Evolutionary conservation across 768 basidiomycete genomes (phyloP).

Genomic region (Inosperma sp.): DNA sequence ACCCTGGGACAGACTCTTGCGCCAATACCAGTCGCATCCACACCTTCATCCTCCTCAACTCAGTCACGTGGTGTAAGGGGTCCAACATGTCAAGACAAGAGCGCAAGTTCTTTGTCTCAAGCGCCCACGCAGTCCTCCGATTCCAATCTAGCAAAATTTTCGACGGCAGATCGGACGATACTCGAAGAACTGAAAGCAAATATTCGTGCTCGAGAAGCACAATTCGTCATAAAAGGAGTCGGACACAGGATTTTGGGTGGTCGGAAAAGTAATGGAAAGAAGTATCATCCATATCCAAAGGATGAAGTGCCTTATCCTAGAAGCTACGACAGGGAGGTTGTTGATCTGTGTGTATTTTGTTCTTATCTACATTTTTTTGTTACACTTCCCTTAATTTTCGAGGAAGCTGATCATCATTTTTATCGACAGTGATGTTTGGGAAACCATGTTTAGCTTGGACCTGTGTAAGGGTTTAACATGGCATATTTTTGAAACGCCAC

Average conservation of each 20-base stretch:
- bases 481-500: conserved; percentile 58
- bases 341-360: conserved; percentile 55
- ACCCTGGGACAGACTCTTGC: not conserved
- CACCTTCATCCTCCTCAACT: not conserved
- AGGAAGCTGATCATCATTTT: not conserved
- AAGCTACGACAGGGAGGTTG: conserved; percentile 55
- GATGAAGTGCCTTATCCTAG: conserved; percentile 65
- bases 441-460: conserved; percentile 50
- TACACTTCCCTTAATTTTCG: not conserved
- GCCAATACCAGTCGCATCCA: not conserved
- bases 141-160: conserved; percentile 36
- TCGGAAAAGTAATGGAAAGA: conserved; percentile 36
- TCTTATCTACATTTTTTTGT: not conserved
- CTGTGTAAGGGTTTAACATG: conserved; percentile 57
- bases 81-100: not conserved
- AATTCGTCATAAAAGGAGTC: conserved; percentile 51
- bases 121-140: not conserved
- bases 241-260: conserved; percentile 29
- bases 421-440: conserved; percentile 61
- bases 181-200: conserved; percentile 51
- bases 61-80: conserved; percentile 1
- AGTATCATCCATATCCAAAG: conserved; percentile 50
- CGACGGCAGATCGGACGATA: conserved; percentile 59
- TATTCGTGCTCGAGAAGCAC: conserved; percentile 48
- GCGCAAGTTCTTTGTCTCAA: not conserved